phyloP scores from a whole-genome alignment of 2,329 filamentous ascomycete genomes.

The Zarea fungicola region DNA sequence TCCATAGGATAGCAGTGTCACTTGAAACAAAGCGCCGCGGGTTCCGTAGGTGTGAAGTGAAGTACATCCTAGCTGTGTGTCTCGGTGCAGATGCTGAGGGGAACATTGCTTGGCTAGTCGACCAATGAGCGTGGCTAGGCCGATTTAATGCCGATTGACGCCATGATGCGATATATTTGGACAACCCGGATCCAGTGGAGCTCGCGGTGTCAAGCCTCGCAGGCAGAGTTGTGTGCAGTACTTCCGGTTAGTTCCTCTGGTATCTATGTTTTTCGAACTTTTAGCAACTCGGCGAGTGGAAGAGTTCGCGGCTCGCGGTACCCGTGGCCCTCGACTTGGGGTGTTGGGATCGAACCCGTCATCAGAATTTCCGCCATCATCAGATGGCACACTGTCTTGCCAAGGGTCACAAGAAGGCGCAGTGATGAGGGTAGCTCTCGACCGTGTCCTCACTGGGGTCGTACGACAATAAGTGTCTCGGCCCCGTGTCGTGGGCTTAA shows the following conservation, averaged over 20 bases:
- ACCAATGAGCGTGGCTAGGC: neutral
- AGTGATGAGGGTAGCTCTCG: neutral
- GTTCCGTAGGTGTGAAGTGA: neutral
- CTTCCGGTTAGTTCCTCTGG: neutral
- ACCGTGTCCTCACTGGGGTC: constrained; percentile 1
- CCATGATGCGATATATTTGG: neutral
- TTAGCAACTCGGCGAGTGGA: neutral
- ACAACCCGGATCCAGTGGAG: neutral
- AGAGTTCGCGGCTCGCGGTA: neutral
- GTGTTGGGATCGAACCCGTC: neutral
- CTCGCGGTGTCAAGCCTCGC: neutral
- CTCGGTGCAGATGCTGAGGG: neutral
- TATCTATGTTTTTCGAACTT: neutral
- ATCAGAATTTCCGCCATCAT: neutral
- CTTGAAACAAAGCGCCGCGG: neutral
- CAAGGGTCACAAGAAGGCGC: neutral
- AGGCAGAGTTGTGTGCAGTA: neutral
- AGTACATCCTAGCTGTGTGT: neutral
- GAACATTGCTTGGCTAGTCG: neutral
- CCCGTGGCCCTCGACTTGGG: constrained; percentile 21
- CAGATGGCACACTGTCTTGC: neutral
- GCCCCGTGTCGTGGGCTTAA: neutral
- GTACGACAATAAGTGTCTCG: neutral
- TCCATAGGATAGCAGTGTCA: neutral
- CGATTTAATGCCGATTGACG: neutral